These are phyloP conservation scores for Medicago arabica DNA, from an alignment of 306 rosid genomes.

Conservation along the genomic window DNA sequence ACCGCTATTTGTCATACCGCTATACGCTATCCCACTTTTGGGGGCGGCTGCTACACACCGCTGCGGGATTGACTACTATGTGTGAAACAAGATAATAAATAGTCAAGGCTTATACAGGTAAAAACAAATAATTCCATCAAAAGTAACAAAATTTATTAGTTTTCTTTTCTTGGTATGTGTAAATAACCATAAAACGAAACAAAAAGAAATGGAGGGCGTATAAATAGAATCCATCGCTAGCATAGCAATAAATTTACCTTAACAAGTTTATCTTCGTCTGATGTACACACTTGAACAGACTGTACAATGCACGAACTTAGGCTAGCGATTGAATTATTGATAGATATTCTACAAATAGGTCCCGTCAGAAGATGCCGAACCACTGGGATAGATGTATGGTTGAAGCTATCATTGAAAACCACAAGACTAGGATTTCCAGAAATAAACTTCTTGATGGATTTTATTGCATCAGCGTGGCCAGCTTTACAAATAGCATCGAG, in stretches of 20 bases:
- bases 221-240: constrained; percentile 3
- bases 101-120: neutral
- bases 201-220: neutral
- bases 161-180: neutral
- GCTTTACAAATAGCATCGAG: constrained; percentile 53
- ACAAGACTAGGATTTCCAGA: constrained; percentile 58
- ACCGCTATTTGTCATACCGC: too few relatives aligned
- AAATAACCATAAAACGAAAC: neutral
- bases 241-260: constrained; percentile 52
- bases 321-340: constrained; percentile 58
- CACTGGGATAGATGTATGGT: constrained; percentile 48
- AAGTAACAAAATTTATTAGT: neutral
- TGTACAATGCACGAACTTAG: constrained; percentile 77
- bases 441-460: constrained; percentile 59
- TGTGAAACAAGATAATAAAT: neutral
- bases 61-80: too few relatives aligned
- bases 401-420: constrained; percentile 70
- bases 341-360: constrained; percentile 67
- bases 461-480: constrained; percentile 58
- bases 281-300: constrained; percentile 52
- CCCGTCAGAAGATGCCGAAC: constrained; percentile 63
- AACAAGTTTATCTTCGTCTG: constrained; percentile 52
- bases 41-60: too few relatives aligned
- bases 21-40: too few relatives aligned
- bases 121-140: neutral